Base-by-base conservation (phyloP, 2,329 filamentous ascomycete genomes). In the Xylariaceae sp. region DNA sequence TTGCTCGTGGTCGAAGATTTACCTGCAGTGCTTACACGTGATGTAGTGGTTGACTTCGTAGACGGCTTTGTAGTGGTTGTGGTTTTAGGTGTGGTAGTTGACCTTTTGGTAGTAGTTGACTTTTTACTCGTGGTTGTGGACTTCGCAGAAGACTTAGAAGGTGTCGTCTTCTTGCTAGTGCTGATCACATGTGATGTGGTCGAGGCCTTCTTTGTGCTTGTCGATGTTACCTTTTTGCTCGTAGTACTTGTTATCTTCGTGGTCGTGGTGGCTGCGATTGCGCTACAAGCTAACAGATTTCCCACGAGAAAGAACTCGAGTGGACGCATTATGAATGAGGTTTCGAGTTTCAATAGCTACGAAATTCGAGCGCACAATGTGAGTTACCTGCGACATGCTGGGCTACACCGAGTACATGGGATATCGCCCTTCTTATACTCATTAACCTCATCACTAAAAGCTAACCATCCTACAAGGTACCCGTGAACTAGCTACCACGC, bases 81-180 rank as follows among this genome's bases (percentile, higher is more conserved):
- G n/a, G 24, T 31, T 12, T 46, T 26, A 31, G 43, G 16, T 19
- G 43, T 46, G n/a, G 43, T 46, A n/a, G n/a, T 33, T n/a, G 43
- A n/a, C 11, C 4, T 19, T 17, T 46, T 46, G 24, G 43, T 46
- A 8, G 43, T 46, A 5, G 43, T 36, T 36, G 33, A 6, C 33
- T 36, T 36, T 16, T 36, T 36, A 36, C 8, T 9, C 6, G 8
- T 36, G 8, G 33, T 36, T 6, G 33, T 36, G 6, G n/a, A 9
- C 33, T 36, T 36, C n/a, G 8, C 16, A 9, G 33, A n/a, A n/a
- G n/a, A n/a, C n/a, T n/a, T 36, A 8, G 33, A 9, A 8, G 33
- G 7, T n/a, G 8, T 36, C 6, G 33, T 6, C 16, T 16, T 16
- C 16, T 16, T 36, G 33, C 8, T 36, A 7, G 33, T 36, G 8